These are phyloP conservation scores for Neurospora sp. DNA, from an alignment of 495 filamentous ascomycete species.

Conservation along the genomic window DNA sequence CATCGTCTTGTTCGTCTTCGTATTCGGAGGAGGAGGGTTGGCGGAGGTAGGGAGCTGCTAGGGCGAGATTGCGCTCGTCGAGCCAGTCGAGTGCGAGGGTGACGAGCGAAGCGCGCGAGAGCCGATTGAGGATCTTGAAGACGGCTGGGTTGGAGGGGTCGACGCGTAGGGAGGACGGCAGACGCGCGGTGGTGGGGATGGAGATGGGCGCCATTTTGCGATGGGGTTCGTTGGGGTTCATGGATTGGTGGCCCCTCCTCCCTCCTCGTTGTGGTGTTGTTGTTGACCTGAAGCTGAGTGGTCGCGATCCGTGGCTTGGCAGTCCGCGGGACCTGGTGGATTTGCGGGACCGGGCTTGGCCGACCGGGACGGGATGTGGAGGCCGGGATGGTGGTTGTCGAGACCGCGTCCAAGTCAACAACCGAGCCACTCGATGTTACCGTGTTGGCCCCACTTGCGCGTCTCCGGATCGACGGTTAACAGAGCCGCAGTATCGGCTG, in stretches of 20 bases:
- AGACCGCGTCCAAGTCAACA: background rate
- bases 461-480: background rate
- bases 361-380: background rate
- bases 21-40: constrained; percentile 5
- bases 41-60: constrained; percentile 45
- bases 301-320: background rate
- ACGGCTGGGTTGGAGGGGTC: constrained; percentile 53
- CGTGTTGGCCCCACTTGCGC: background rate
- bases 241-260: background rate
- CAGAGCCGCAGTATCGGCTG: background rate
- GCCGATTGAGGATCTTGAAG: constrained; percentile 51
- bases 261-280: background rate
- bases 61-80: constrained; percentile 45
- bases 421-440: background rate
- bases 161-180: constrained; percentile 46
- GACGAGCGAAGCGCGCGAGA: constrained; percentile 61
- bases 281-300: background rate
- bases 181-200: constrained; percentile 34
- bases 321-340: background rate
- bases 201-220: constrained; percentile 31
- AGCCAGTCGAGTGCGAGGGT: constrained; percentile 67
- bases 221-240: background rate
- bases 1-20: constrained; percentile 28
- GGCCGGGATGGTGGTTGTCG: background rate
- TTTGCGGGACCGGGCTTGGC: background rate